Percentiles rank a stretch among this genome's conserved stretches.
These are phyloP conservation scores for Kalanchoe fedtschenkoi DNA, from an alignment of 164 flowering plant genomes.

Conservation along the genomic window DNA sequence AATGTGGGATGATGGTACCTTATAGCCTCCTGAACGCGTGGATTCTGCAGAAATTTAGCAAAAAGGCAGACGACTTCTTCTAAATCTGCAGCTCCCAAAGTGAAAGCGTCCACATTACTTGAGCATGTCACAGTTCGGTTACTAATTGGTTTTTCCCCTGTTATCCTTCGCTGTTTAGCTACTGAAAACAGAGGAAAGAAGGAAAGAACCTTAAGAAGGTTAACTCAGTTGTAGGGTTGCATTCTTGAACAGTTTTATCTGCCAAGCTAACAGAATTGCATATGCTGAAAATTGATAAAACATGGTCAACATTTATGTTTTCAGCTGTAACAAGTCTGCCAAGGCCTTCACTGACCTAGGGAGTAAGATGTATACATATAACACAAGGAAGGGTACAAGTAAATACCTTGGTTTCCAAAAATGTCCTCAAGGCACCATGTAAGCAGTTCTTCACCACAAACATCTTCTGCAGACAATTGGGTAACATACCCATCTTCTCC, in stretches of 20 bases:
- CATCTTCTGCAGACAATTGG: conserved; percentile 57
- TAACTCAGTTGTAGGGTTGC: not conserved
- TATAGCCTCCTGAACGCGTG: conserved; percentile 69
- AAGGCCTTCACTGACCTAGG: not conserved
- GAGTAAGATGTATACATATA: not conserved
- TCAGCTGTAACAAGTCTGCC: not conserved
- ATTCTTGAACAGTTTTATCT: not conserved
- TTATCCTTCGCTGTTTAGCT: conserved; percentile 20
- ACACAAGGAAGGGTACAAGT: no score
- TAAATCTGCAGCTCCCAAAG: conserved; percentile 58
- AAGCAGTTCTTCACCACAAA: conserved; percentile 85
- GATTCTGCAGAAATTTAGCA: conserved; percentile 49
- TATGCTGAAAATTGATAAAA: not conserved
- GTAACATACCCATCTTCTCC: conserved; percentile 31
- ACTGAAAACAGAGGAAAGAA: conserved; percentile 28
- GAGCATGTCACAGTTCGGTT: conserved; percentile 53
- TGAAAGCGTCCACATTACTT: conserved; percentile 76
- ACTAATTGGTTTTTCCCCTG: conserved; percentile 37
- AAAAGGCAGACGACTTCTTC: conserved; percentile 66
- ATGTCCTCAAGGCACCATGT: conserved; percentile 73
- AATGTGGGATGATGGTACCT: conserved; percentile 29
- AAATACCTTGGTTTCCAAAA: conserved; percentile 43
- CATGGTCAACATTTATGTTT: not conserved
- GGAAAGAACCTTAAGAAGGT: no score
- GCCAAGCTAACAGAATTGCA: not conserved